A percentile compares a stretch with the other conserved stretches of the same genome.
These are phyloP conservation scores for Yamagishiella unicocca DNA, from an alignment of 139 green algal species.

Conservation along the genomic window DNA sequence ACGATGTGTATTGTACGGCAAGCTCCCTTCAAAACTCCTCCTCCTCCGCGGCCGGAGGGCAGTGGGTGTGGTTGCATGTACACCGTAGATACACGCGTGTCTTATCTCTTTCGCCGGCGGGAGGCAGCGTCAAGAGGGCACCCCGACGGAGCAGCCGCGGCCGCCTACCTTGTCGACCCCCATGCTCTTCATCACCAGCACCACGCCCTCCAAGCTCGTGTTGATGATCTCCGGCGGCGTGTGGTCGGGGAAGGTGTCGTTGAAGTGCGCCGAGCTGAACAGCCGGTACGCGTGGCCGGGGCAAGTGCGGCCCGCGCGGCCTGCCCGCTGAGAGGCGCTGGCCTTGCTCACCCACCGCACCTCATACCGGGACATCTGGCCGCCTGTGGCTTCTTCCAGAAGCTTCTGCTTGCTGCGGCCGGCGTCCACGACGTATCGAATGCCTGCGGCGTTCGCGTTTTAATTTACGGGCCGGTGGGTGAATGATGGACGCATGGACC, in stretches of 20 bases:
- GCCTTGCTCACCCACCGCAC: constrained; percentile 90
- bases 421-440: constrained; percentile 92
- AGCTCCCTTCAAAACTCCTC: no score
- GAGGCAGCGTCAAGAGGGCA: no score
- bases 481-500: no score
- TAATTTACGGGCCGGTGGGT: no score
- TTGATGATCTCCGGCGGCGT: constrained; percentile 90
- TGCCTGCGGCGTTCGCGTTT: no score
- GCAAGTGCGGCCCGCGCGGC: constrained; percentile 91
- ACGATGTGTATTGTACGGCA: no score
- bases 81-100: no score
- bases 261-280: constrained; percentile 88
- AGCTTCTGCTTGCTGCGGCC: constrained; percentile 90
- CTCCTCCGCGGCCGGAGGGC: no score
- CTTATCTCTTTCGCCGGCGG: no score
- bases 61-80: not conserved
- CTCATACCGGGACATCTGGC: constrained; percentile 77
- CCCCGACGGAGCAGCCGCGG: no score
- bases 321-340: constrained; percentile 88
- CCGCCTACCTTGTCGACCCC: constrained; percentile 92
- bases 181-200: constrained; percentile 93
- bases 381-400: constrained; percentile 61
- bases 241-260: constrained; percentile 88
- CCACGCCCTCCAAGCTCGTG: constrained; percentile 90
- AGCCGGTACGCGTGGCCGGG: constrained; percentile 97